phyloP scores from a whole-genome alignment of 345 rosid species.

The Acer saccharum region DNA sequence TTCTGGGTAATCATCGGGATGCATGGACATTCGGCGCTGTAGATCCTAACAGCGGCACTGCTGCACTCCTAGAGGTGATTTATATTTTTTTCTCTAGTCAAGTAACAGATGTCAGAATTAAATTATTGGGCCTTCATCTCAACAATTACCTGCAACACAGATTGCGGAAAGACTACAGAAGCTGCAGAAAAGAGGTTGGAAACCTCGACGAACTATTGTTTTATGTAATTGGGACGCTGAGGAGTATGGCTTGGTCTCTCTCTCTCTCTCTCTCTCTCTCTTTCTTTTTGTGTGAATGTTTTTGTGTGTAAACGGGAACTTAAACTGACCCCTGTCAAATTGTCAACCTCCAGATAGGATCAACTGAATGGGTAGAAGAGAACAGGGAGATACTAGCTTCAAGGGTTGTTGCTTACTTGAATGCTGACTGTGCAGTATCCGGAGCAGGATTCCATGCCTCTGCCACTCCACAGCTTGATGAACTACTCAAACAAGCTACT shows the following conservation, averaged over 20 bases:
- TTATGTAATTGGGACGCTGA: slow-evolving; percentile 93
- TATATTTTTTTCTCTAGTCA: neutral
- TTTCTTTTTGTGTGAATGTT: neutral
- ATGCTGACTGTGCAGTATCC: slow-evolving; percentile 61
- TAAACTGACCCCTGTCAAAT: neutral
- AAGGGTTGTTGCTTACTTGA: slow-evolving; percentile 77
- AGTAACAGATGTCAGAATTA: neutral
- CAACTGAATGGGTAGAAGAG: slow-evolving; percentile 93
- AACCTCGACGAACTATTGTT: slow-evolving; percentile 70
- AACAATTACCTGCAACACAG: slow-evolving; percentile 30
- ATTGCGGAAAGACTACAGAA: slow-evolving; percentile 66
- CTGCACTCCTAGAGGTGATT: slow-evolving; percentile 71
- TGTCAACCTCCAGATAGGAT: slow-evolving; percentile 59
- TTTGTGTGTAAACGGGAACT: neutral
- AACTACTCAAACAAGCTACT: slow-evolving; percentile 59
- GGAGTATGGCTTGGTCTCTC: slow-evolving; percentile 79
- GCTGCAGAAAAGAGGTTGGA: slow-evolving; percentile 70
- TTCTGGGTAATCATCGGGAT: slow-evolving; percentile 86
- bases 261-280: slow-evolving; percentile 5
- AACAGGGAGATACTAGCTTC: slow-evolving; percentile 73
- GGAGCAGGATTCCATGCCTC: slow-evolving; percentile 67
- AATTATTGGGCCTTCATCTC: slow-evolving; percentile 1
- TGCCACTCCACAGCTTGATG: slow-evolving; percentile 87
- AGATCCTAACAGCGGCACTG: slow-evolving; percentile 91
- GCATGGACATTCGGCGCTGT: slow-evolving; percentile 96